Percentiles rank a stretch among this genome's conserved stretches.
Evolutionary conservation across 176 grass and related monocot species (phyloP).

Genomic region (Carex myosuroides): DNA sequence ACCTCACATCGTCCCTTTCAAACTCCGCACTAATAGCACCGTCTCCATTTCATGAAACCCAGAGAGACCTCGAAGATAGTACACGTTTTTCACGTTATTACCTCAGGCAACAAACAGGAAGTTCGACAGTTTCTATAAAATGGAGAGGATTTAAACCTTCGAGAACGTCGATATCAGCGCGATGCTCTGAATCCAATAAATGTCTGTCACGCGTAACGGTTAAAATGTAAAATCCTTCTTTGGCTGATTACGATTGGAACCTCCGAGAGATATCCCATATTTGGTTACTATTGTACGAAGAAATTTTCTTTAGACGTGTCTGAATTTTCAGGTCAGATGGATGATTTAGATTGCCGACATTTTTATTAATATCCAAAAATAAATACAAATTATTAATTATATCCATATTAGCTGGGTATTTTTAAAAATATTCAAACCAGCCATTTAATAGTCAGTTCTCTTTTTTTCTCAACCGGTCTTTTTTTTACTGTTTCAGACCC

Average conservation of each 20-base stretch:
- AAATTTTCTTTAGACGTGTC: neutral
- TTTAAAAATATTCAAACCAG: too few relatives aligned
- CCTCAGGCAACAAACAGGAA: neutral
- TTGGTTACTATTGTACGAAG: neutral
- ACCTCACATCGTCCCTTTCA: neutral
- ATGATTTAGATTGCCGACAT: neutral
- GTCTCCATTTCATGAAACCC: neutral
- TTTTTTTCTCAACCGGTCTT: too few relatives aligned
- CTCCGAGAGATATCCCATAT: neutral
- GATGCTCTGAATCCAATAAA: neutral
- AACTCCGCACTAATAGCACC: neutral
- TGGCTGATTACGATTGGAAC: neutral
- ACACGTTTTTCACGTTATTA: neutral
- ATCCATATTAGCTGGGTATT: too few relatives aligned
- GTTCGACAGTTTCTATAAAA: neutral
- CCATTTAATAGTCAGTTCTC: too few relatives aligned
- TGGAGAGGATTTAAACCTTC: neutral
- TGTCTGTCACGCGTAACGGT: constrained; percentile 3
- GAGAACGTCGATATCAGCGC: neutral
- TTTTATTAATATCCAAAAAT: too few relatives aligned
- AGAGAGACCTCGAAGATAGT: neutral
- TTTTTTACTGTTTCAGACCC: too few relatives aligned
- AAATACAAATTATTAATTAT: too few relatives aligned
- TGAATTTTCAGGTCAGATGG: neutral
- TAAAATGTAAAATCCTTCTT: neutral